A percentile compares a stretch with the other conserved stretches of the same genome.
phyloP scores from a whole-genome alignment of 306 rosid genomes.

The Inga oerstediana region DNA sequence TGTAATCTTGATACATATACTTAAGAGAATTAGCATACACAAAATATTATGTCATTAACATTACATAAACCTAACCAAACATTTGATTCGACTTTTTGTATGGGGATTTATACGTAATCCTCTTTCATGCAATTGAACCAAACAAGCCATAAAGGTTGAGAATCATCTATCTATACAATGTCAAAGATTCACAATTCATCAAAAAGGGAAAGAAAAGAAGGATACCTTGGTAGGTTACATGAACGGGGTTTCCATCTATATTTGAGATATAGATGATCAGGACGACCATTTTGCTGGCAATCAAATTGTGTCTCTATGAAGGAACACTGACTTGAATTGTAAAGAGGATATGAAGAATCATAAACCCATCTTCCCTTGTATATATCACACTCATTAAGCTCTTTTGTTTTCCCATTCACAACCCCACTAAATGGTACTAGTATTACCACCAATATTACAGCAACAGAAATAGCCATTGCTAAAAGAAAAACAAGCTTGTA shows the following conservation, averaged over 20 bases:
- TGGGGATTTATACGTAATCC: no score
- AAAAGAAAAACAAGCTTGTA: neutral
- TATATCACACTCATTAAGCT: conserved; percentile 21
- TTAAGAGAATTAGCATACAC: no score
- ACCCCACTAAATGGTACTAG: neutral
- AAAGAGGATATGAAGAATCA: conserved; percentile 48
- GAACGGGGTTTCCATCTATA: conserved; percentile 45
- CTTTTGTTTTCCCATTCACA: conserved; percentile 1
- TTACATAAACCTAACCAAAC: no score
- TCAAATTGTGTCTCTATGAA: conserved; percentile 30
- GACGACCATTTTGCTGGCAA: conserved; percentile 43
- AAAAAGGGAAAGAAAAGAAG: neutral
- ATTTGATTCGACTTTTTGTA: no score
- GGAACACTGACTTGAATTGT: conserved; percentile 32
- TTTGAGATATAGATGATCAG: conserved; percentile 39
- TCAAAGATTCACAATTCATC: neutral
- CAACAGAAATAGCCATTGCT: neutral
- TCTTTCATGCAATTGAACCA: no score
- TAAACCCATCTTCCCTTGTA: conserved; percentile 50
- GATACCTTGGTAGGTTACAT: conserved; percentile 45
- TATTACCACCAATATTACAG: neutral
- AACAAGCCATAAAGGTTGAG: neutral
- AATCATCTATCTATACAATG: neutral
- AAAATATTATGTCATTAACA: no score
- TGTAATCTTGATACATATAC: no score